phyloP scores from a whole-genome alignment of 208 protist genomes.

The Strigomonas culicis region DNA sequence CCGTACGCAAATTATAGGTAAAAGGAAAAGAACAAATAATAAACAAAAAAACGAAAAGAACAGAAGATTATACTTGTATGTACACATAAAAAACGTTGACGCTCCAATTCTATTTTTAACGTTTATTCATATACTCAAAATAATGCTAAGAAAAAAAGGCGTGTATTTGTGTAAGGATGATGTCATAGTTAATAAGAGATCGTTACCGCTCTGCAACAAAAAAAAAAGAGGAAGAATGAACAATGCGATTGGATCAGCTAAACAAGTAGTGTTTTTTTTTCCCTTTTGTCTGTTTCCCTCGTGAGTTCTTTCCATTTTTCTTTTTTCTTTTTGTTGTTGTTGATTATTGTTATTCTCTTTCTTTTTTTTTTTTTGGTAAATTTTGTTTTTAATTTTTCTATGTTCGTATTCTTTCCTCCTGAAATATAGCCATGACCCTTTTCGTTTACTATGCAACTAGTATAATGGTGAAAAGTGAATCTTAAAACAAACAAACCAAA shows the following conservation, averaged over 20 bases:
- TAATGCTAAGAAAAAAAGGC: too few relatives aligned
- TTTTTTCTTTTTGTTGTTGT: conserved; percentile 9
- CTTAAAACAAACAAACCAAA: too few relatives aligned
- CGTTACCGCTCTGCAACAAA: too few relatives aligned
- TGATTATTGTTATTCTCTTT: not conserved
- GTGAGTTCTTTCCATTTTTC: not conserved
- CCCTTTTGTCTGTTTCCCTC: not conserved
- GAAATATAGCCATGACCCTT: not conserved
- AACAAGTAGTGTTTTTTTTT: conserved; percentile 1
- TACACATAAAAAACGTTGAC: not conserved
- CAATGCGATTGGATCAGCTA: not conserved
- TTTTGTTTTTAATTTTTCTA: conserved; percentile 10
- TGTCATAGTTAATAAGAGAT: too few relatives aligned
- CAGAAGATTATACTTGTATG: conserved; percentile 1
- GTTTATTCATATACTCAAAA: too few relatives aligned
- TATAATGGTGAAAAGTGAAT: too few relatives aligned
- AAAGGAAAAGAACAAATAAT: not conserved
- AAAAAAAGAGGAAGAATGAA: too few relatives aligned
- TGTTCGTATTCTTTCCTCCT: conserved; percentile 12
- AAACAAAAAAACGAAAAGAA: conserved; percentile 2
- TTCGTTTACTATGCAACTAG: too few relatives aligned
- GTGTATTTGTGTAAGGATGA: too few relatives aligned
- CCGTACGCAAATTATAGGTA: not conserved
- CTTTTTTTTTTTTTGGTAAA: conserved; percentile 4
- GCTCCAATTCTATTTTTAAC: too few relatives aligned